A percentile compares a stretch with the other conserved stretches of the same genome.
Conservation (phyloP, 805 yeast genomes). For the Teunomyces lycoperdinae region DNA sequence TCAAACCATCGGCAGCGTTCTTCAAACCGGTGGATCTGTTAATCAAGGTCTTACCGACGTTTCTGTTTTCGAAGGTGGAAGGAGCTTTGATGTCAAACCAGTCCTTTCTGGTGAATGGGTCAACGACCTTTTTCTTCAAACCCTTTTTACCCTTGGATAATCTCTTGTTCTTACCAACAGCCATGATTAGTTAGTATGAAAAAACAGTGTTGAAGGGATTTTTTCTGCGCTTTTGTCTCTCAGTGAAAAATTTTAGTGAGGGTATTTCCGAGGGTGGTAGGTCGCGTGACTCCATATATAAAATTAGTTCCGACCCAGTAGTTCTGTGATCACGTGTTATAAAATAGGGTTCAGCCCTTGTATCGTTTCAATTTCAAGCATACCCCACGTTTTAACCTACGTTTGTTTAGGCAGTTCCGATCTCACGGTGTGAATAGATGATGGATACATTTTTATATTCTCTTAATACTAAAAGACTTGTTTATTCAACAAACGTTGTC, state of each 20-base stretch:
- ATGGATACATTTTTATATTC: no score
- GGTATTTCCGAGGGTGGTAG: background rate
- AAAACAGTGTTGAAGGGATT: background rate
- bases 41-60: slow-evolving; percentile 97
- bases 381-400: background rate
- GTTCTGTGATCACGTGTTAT: background rate
- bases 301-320: background rate
- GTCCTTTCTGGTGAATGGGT: slow-evolving; percentile 99
- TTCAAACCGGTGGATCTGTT: slow-evolving; percentile 98
- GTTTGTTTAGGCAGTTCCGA: background rate
- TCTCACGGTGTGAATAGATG: background rate
- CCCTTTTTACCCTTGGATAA: slow-evolving; percentile 91
- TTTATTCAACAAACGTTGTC: slow-evolving; percentile 47
- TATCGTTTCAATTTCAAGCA: background rate
- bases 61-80: slow-evolving; percentile 96
- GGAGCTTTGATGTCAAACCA: slow-evolving; percentile 99
- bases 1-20: slow-evolving; percentile 96
- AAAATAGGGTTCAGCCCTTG: background rate
- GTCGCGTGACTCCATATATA: background rate
- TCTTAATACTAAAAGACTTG: slow-evolving; percentile 18
- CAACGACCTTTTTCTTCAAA: slow-evolving; percentile 97
- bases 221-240: slow-evolving; percentile 1
- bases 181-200: slow-evolving; percentile 10
- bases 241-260: slow-evolving; percentile 2
- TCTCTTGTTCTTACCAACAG: slow-evolving; percentile 79